A percentile compares a stretch with the other conserved stretches of the same genome.
phyloP scores from a whole-genome alignment of 805 yeast species.

The Blastobotrys terrestris region DNA sequence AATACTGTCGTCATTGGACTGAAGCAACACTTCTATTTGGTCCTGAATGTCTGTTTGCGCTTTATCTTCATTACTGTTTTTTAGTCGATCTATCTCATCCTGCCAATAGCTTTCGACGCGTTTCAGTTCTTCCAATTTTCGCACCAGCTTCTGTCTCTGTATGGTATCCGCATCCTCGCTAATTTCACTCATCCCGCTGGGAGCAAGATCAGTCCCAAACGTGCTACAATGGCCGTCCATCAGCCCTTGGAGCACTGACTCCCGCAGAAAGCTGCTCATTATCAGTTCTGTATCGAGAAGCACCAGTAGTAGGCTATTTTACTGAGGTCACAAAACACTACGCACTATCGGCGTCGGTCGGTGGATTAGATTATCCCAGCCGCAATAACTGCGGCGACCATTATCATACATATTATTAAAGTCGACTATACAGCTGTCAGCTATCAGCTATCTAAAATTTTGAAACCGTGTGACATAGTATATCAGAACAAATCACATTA shows the following conservation, averaged over 20 bases:
- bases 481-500: too few relatives aligned
- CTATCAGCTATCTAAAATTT: too few relatives aligned
- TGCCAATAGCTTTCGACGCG: background rate
- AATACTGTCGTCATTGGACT: background rate
- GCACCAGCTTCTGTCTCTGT: background rate
- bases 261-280: background rate
- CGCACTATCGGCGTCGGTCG: background rate
- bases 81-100: background rate
- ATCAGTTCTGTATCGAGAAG: background rate
- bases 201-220: too few relatives aligned
- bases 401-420: too few relatives aligned
- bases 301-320: too few relatives aligned
- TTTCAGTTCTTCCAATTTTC: background rate
- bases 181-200: background rate
- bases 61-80: background rate
- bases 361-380: too few relatives aligned
- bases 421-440: too few relatives aligned
- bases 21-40: background rate
- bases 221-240: background rate
- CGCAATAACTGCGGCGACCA: too few relatives aligned
- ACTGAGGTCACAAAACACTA: too few relatives aligned
- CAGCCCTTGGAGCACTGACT: background rate
- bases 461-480: too few relatives aligned
- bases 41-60: background rate
- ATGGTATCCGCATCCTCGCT: background rate